Evolutionary conservation across 2,329 filamentous ascomycete genomes (phyloP), one percentile per base, ranked within the genome.

Genomic region (Podosphaera fusca): DNA sequence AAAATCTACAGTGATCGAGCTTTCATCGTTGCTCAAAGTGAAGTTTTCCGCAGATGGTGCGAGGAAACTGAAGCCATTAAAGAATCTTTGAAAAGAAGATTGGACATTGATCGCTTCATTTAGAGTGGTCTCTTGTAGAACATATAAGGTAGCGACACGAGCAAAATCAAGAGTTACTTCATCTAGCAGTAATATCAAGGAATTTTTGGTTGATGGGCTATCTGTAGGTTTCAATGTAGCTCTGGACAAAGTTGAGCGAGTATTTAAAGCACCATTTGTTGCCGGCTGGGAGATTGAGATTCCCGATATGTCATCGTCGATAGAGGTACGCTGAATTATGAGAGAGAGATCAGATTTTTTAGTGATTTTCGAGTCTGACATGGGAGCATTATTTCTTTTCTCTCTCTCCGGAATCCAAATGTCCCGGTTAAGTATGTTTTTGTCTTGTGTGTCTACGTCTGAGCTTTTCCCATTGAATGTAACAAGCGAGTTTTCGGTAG

Each of bases 401-500:
- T 10, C n/a, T 53, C n/a, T 53, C n/a, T 34, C 38, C 12, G 29
- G 34, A n/a, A 34, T 9, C 9, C 33, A 5, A n/a, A 34, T 21
- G 12, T 21, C 4, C 10, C 12, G 10, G 9, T 38, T 12, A 7
- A 12, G n/a, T 53, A 4, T 21, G 5, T n/a, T 0, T 55, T 55
- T 58, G 58, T 33, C 56, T 59, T 1, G 59, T 60, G n/a, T 56
- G 14, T 63, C 64, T 1, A 55, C 21, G 12, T 63, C 58, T 46
- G 58, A 55, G 40, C 67, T 59, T 40, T 63, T 58, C 3, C 82
- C 83, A 62, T 85, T 78, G 68, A 95, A 94, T 0, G 85, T 87
- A 14, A 96, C 83, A 3, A 98, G 75, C 0, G 87, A 83, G 64
- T 96, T 96, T 67, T 95, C 84, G 0, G 82, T 80, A 7, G 80